Conservation (phyloP, 495 filamentous ascomycete species). For the Pseudevernia furfuracea region DNA sequence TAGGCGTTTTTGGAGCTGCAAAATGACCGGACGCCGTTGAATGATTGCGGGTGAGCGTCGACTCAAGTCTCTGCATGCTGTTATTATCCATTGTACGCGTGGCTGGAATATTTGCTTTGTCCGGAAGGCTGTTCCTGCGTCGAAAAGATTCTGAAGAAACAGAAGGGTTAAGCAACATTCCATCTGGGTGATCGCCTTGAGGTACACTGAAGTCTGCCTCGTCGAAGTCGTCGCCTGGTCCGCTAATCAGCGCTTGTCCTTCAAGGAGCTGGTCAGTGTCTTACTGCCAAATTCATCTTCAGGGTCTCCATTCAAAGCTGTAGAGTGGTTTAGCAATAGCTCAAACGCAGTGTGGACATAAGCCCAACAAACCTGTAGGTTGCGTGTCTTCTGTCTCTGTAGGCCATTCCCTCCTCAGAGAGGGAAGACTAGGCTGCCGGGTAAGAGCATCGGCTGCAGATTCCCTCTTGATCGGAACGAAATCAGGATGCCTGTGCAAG, state of each 20-base stretch:
- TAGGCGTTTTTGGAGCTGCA: conserved; percentile 13
- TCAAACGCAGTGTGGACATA: not conserved
- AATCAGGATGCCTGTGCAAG: conserved; percentile 76
- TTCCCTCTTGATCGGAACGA: conserved; percentile 56
- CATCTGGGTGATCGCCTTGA: conserved; percentile 56
- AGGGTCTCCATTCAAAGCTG: conserved; percentile 32
- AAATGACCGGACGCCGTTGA: not conserved
- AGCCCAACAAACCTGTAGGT: conserved; percentile 3
- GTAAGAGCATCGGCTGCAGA: conserved; percentile 20
- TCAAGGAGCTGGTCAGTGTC: conserved; percentile 14
- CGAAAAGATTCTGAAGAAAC: conserved; percentile 8
- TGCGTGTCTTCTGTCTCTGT: conserved; percentile 8
- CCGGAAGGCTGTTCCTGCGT: conserved; percentile 13
- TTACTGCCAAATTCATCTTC: conserved; percentile 68
- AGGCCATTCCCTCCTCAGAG: conserved; percentile 30
- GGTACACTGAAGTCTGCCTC: conserved; percentile 62
- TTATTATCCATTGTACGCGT: conserved; percentile 4
- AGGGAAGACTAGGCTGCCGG: conserved; percentile 10
- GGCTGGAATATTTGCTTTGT: not conserved
- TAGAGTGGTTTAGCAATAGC: conserved; percentile 5
- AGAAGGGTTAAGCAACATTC: conserved; percentile 39
- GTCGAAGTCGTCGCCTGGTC: conserved; percentile 54
- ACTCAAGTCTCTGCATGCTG: conserved; percentile 3
- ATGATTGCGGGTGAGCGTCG: conserved; percentile 1
- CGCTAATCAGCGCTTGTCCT: conserved; percentile 26